Evolutionary conservation across 73 alveolate species (phyloP), one percentile per base, ranked within the genome.

Genomic region (Paramecium primaurelia): DNA sequence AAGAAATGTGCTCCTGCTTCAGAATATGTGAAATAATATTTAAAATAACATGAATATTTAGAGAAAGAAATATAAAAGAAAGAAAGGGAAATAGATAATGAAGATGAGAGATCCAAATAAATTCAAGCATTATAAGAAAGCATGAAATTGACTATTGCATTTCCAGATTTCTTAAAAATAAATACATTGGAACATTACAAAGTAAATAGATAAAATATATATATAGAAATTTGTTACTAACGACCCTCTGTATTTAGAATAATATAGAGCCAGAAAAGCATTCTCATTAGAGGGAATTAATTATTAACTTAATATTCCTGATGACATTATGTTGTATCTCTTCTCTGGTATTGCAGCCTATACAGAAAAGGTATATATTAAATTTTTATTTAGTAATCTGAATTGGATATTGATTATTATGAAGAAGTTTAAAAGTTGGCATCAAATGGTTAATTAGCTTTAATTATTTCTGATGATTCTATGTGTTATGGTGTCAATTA

Each of bases 401-500:
- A 80, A 47, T 80, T 80, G 34, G 49, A 40, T 6, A 38, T 45
- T 10, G 91, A 80, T 20, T 80, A 80, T 80, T 80, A 80, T 80
- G 91, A 80, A 12, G 91, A 80, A 22, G 91, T 80, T 1, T 49
- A 45, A 14, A 80, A 80, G 30, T 80, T 80, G 26, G 91, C 91
- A 42, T 44, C 91, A 20, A 80, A 80, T 45, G 91, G 91, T 6
- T 47, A 80, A 80, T 44, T 80, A 12, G 91, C 91, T 11, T 45
- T 80, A 26, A 80, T 80, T 80, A 64, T 80, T 80, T 40, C 91
- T 45, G 91, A 80, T 80, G 91, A 80, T 80, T 80, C 91, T 26
- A 80, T 80, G 91, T 80, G 91, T 47, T 80, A 80, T 44, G 91
- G 91, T 26, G 91, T 80, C 71, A 80, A 80, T 80, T 80, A 80